Base-by-base conservation (phyloP, 345 rosid species). In the Barbarea vulgaris region DNA sequence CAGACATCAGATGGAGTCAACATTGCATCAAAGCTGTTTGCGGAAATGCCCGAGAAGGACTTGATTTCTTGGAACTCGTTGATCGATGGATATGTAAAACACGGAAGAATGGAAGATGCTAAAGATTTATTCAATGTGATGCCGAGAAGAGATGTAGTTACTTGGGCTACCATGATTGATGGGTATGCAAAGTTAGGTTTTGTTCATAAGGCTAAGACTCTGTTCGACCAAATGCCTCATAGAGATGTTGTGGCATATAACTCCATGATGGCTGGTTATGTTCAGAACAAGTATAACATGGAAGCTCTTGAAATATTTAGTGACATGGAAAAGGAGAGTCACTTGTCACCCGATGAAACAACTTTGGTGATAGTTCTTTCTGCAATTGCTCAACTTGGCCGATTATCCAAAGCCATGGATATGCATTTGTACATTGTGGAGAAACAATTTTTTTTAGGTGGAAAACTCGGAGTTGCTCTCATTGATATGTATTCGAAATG, bases 61-160 rank as follows among this genome's bases (percentile, higher is more conserved):
- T 84, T 84, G 72, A 82, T 88, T 73, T 84, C 93, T 0, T 88
- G 90, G 93, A 86, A 87, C 33, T 80, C 87, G 1, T 67, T 88
- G 90, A 81, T 84, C 48, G 71, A 84, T 75, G 93, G 90, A 13
- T 86, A 81, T 64, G 83, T 86, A 2, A 81, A 85, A 55, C 75
- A 75, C 8, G 84, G 90, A 52, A 86, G 79, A 67, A 73, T 85
- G 15, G 74, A 83, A 9, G 76, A 80, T 17, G 86, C 86, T 2
- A 81, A 77, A 61, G 58, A 37, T 9, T 79, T 88, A 39, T 86
- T 85, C 34, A 72, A 83, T 74, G 55, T 50, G 77, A 84, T 87
- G 76, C 87, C 84, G 4, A 66, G 41, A 59, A 84, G 74, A 58
- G 88, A 84, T 79, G 89, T 87, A 6, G 72, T 86, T 69, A 80